Percentiles rank a stretch among this genome's conserved stretches.
Conservation (phyloP, 2,329 filamentous ascomycete genomes). For the Pestalotiopsis fici region DNA sequence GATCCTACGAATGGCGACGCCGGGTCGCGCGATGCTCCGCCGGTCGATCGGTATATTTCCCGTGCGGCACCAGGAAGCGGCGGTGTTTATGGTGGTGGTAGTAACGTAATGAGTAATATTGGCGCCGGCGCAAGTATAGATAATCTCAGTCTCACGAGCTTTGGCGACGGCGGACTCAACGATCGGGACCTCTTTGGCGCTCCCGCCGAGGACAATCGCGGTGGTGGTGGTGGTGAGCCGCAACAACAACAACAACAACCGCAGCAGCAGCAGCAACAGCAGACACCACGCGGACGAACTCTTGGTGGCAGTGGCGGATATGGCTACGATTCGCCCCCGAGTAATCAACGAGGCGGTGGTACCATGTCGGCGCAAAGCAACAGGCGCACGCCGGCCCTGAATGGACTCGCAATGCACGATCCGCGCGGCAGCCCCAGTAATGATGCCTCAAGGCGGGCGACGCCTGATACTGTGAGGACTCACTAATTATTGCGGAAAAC, state of each 20-base stretch:
- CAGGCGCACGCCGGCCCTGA: neutral
- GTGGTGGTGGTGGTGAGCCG: neutral
- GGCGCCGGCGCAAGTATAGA: conserved; percentile 13
- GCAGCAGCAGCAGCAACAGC: neutral
- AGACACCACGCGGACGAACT: neutral
- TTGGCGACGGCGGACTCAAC: conserved; percentile 2
- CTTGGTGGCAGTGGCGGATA: neutral
- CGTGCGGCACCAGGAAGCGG: too few relatives aligned
- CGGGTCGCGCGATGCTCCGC: conserved; percentile 21
- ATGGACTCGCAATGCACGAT: neutral
- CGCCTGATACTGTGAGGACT: neutral
- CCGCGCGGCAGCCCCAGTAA: neutral
- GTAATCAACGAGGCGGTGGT: neutral
- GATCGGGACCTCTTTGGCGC: neutral
- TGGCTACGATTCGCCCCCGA: neutral
- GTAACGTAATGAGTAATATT: neutral
- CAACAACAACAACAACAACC: too few relatives aligned
- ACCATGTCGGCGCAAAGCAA: neutral
- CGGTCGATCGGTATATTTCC: conserved; percentile 19
- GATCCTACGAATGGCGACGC: conserved; percentile 10
- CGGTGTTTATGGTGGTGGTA: neutral
- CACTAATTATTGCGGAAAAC: neutral
- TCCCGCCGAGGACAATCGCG: neutral
- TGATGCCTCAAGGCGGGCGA: neutral
- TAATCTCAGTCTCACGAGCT: conserved; percentile 17